These are phyloP conservation scores for Aspergillus transmontanensis DNA, from an alignment of 2,329 filamentous ascomycete species.

Conservation along the genomic window DNA sequence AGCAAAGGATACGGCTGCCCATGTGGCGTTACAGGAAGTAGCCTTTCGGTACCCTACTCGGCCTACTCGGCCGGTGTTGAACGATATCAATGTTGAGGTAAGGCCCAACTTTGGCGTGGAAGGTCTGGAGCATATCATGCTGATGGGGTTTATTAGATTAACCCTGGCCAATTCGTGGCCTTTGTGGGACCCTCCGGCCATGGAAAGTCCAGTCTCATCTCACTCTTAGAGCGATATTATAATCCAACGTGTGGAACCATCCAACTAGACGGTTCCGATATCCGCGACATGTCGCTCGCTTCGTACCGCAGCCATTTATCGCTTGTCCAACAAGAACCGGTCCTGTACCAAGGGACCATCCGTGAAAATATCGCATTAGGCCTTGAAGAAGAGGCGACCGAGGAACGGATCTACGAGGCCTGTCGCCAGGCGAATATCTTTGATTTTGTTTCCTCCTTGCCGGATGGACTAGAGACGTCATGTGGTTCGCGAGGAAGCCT, in stretches of 20 bases:
- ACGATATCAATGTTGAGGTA: constrained; percentile 54
- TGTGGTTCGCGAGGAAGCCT: constrained; percentile 38
- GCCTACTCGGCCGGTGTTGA: constrained; percentile 59
- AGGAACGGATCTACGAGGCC: constrained; percentile 36
- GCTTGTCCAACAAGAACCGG: constrained; percentile 73
- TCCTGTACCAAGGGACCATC: constrained; percentile 69
- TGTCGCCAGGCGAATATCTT: constrained; percentile 39
- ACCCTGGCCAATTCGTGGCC: constrained; percentile 44
- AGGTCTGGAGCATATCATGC: not conserved
- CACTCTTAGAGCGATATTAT: constrained; percentile 66
- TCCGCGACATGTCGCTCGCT: constrained; percentile 60
- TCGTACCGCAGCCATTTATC: constrained; percentile 68
- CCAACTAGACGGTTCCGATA: constrained; percentile 63
- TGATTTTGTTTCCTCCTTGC: constrained; percentile 42
- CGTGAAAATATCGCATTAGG: constrained; percentile 71
- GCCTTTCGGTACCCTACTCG: constrained; percentile 70
- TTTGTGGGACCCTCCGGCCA: constrained; percentile 65
- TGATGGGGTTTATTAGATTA: constrained; percentile 35
- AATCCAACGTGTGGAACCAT: constrained; percentile 66
- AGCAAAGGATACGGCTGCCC: not conserved
- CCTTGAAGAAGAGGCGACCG: constrained; percentile 16
- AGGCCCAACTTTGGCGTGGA: not conserved
- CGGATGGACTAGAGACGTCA: constrained; percentile 39
- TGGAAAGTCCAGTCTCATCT: constrained; percentile 68
- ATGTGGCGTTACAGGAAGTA: constrained; percentile 56